Evolutionary conservation across 768 basidiomycete genomes (phyloP).

Genomic region (Mycena latifolia): DNA sequence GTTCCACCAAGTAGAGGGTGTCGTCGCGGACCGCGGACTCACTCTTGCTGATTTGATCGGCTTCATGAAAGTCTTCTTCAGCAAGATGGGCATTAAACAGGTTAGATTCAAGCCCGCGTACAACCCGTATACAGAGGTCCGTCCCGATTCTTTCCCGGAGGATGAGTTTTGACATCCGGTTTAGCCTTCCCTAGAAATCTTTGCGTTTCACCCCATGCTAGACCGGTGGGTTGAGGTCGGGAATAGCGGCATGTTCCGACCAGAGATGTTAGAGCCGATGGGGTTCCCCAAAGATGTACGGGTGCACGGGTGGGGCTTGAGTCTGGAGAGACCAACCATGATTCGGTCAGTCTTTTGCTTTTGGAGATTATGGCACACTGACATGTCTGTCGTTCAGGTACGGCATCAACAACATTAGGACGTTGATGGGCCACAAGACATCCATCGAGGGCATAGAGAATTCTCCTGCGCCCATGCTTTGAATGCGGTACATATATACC

Average conservation of each 20-base stretch:
- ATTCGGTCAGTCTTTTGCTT: constrained; percentile 76
- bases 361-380: background rate
- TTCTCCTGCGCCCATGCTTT: constrained; percentile 93
- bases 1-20: constrained; percentile 99
- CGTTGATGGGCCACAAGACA: constrained; percentile 97
- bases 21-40: constrained; percentile 93
- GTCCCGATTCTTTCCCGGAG: background rate
- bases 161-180: constrained; percentile 6
- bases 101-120: constrained; percentile 99
- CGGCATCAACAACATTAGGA: constrained; percentile 97
- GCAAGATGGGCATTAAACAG: constrained; percentile 95
- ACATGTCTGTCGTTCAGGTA: constrained; percentile 70
- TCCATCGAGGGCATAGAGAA: constrained; percentile 91
- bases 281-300: constrained; percentile 97
- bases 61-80: constrained; percentile 99
- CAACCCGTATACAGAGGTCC: constrained; percentile 96
- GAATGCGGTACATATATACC: constrained; percentile 50
- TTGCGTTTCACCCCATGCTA: constrained; percentile 96
- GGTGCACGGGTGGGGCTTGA: constrained; percentile 97
- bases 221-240: constrained; percentile 98
- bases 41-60: constrained; percentile 97
- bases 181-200: constrained; percentile 96
- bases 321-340: constrained; percentile 97
- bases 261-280: constrained; percentile 99
- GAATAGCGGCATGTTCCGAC: constrained; percentile 99